These are phyloP conservation scores for Yamadazyma laniorum DNA, from an alignment of 805 yeast genomes.

Conservation along the genomic window DNA sequence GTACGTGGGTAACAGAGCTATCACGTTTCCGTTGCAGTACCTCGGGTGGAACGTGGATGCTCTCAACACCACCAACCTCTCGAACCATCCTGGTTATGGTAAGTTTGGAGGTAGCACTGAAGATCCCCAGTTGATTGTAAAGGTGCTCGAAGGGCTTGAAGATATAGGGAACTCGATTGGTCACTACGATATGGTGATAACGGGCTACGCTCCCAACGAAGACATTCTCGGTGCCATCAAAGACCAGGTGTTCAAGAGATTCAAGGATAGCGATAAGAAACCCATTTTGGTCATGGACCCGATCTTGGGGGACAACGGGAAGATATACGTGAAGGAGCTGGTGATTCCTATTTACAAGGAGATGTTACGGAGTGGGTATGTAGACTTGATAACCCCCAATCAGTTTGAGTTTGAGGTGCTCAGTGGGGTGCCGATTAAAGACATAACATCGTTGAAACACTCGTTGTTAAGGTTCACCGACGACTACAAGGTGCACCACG, in stretches of 20 bases:
- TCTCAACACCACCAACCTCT: slow-evolving; percentile 61
- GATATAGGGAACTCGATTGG: slow-evolving; percentile 30
- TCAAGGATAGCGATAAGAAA: slow-evolving; percentile 24
- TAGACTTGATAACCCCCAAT: slow-evolving; percentile 65
- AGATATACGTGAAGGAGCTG: slow-evolving; percentile 64
- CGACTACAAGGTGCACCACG: slow-evolving; percentile 44
- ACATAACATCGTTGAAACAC: slow-evolving; percentile 31
- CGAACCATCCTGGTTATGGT: slow-evolving; percentile 74
- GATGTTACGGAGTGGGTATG: slow-evolving; percentile 41
- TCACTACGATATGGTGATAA: slow-evolving; percentile 61
- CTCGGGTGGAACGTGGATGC: slow-evolving; percentile 71
- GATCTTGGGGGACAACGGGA: slow-evolving; percentile 88
- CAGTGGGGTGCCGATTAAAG: slow-evolving; percentile 44
- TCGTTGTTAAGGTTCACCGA: slow-evolving; percentile 44
- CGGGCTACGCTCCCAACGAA: slow-evolving; percentile 77
- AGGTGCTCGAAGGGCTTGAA: slow-evolving; percentile 31
- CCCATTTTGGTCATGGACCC: slow-evolving; percentile 80
- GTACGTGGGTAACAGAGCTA: slow-evolving; percentile 68
- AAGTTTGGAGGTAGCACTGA: slow-evolving; percentile 48
- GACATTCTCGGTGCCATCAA: slow-evolving; percentile 40
- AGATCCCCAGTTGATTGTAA: slow-evolving; percentile 26
- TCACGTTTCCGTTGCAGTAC: slow-evolving; percentile 62
- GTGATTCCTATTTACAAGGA: slow-evolving; percentile 52
- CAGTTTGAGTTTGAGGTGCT: slow-evolving; percentile 70
- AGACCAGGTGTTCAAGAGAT: slow-evolving; percentile 21